phyloP scores from a whole-genome alignment of 2,329 filamentous ascomycete species.

The Botryotinia convoluta region DNA sequence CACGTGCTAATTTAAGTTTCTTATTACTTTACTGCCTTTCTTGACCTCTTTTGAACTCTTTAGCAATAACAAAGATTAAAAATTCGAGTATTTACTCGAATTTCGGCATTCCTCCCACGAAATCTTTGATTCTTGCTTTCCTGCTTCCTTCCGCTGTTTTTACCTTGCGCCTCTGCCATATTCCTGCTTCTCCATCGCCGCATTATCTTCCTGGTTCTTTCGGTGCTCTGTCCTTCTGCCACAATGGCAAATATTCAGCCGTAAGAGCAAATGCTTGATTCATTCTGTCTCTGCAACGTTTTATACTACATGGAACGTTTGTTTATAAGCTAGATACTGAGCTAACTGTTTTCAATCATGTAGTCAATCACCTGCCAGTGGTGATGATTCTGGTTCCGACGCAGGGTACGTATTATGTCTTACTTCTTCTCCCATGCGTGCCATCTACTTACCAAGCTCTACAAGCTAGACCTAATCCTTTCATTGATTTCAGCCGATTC shows the following conservation, averaged over 20 bases:
- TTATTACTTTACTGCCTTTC: background rate
- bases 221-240: background rate
- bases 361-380: background rate
- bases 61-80: background rate
- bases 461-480: background rate
- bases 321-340: background rate
- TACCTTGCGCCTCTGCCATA: background rate
- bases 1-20: background rate
- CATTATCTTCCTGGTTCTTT: background rate
- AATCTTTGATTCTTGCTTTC: background rate
- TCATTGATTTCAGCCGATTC: background rate
- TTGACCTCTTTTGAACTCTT: background rate
- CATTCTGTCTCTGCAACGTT: background rate
- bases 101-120: background rate
- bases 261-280: background rate
- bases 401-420: background rate
- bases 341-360: background rate
- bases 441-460: background rate
- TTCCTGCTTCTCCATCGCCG: too few species aligned
- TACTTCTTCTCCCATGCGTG: background rate
- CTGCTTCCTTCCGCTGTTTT: background rate
- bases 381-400: background rate
- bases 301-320: background rate
- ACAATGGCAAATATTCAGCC: background rate
- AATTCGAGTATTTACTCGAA: conserved; percentile 2